These are phyloP conservation scores for Hanseniaspora sp. DNA, from an alignment of 1,139 yeast genomes.

Conservation along the genomic window DNA sequence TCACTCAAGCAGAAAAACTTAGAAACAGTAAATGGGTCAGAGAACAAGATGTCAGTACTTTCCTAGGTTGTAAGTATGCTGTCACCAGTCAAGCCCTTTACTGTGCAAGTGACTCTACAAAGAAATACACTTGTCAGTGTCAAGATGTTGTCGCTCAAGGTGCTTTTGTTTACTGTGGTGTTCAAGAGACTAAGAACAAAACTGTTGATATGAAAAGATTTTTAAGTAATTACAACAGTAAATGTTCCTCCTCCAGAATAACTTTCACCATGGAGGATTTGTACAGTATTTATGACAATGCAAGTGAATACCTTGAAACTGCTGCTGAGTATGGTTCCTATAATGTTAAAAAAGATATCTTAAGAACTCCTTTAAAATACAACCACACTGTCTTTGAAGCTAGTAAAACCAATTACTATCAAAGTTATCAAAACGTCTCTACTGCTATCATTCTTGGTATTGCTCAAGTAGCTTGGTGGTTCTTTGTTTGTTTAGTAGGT, in stretches of 20 bases:
- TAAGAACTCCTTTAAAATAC: slow-evolving; percentile 16
- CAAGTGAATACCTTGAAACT: slow-evolving; percentile 26
- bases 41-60: not conserved
- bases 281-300: not conserved
- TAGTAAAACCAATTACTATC: slow-evolving; percentile 7
- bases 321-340: slow-evolving; percentile 3
- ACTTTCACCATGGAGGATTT: not conserved
- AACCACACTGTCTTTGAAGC: slow-evolving; percentile 4
- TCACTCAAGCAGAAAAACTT: too few relatives aligned
- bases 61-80: slow-evolving; percentile 22
- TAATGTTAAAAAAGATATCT: not conserved
- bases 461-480: slow-evolving; percentile 19
- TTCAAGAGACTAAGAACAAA: slow-evolving; percentile 18
- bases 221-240: slow-evolving; percentile 4
- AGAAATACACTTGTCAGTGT: slow-evolving; percentile 23
- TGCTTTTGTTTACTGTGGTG: slow-evolving; percentile 26
- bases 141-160: slow-evolving; percentile 26
- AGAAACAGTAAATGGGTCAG: slow-evolving; percentile 1
- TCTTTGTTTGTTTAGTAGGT: not conserved
- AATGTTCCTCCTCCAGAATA: slow-evolving; percentile 12
- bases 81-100: slow-evolving; percentile 22
- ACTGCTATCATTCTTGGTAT: slow-evolving; percentile 18
- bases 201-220: not conserved
- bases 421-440: slow-evolving; percentile 15
- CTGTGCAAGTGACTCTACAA: slow-evolving; percentile 20